Conservation (phyloP, 2,329 filamentous ascomycete species). For the Pochonia chlamydosporia region DNA sequence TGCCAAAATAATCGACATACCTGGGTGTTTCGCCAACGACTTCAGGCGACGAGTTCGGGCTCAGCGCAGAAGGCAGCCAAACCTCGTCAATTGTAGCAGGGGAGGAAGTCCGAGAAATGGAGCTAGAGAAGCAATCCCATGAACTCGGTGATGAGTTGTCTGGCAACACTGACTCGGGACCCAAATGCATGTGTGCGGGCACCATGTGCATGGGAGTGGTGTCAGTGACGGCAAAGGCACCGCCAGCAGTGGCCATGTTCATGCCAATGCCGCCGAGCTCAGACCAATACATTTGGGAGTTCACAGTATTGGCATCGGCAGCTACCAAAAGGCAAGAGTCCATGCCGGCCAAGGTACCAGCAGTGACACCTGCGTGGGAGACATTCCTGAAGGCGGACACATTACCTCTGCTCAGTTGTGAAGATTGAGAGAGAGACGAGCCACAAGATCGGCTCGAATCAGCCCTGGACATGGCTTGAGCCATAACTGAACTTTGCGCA, state of each 20-base stretch:
- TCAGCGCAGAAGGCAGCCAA: constrained; percentile 31
- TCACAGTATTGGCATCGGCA: constrained; percentile 38
- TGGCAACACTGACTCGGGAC: constrained; percentile 43
- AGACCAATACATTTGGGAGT: constrained; percentile 46
- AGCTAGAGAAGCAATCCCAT: constrained; percentile 48
- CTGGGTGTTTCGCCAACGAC: constrained; percentile 46
- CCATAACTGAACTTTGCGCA: constrained; percentile 23
- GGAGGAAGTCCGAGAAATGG: constrained; percentile 45
- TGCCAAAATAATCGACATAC: constrained; percentile 34
- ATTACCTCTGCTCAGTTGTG: constrained; percentile 48
- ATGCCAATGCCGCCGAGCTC: constrained; percentile 39
- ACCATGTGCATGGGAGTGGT: constrained; percentile 46
- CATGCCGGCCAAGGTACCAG: constrained; percentile 38
- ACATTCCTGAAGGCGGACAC: constrained; percentile 36
- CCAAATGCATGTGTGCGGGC: constrained; percentile 49
- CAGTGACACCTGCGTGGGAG: constrained; percentile 26
- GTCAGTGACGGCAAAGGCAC: constrained; percentile 37
- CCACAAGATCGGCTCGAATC: constrained; percentile 32
- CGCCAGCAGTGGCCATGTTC: constrained; percentile 35
- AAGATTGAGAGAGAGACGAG: constrained; percentile 44
- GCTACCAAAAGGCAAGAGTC: constrained; percentile 48
- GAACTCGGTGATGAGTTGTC: constrained; percentile 46
- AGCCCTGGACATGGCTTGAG: constrained; percentile 34
- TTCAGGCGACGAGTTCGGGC: constrained; percentile 41
- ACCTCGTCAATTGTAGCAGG: constrained; percentile 44